Evolutionary conservation across 305 asterid genomes (phyloP).

Genomic region (Fraxinus sp.): DNA sequence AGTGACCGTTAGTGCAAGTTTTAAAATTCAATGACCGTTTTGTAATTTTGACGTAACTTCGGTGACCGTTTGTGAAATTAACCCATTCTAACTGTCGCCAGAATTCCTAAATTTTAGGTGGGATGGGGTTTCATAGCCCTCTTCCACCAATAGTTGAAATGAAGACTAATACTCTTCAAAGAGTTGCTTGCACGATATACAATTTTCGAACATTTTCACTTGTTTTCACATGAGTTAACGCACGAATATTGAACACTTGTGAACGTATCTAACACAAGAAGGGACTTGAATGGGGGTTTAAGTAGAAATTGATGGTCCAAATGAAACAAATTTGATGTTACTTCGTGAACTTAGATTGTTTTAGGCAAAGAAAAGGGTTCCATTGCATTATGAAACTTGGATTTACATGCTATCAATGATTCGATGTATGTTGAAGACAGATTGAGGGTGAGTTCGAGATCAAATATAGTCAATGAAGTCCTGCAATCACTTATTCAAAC

Average conservation of each 20-base stretch:
- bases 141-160: not conserved
- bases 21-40: no score
- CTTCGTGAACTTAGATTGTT: slow-evolving; percentile 25
- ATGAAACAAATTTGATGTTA: slow-evolving; percentile 25
- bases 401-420: not conserved
- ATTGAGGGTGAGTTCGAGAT: no score
- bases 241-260: not conserved
- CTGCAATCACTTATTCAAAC: no score
- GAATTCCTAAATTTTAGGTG: no score
- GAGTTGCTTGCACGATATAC: not conserved
- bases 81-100: no score
- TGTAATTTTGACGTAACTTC: no score
- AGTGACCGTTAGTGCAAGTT: no score
- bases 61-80: no score
- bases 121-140: not conserved
- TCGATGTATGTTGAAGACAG: no score
- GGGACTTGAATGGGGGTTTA: no score
- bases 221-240: not conserved
- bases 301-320: not conserved
- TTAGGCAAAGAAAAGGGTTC: slow-evolving; percentile 28
- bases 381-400: slow-evolving; percentile 35
- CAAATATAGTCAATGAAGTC: no score
- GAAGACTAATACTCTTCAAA: not conserved
- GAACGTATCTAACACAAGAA: no score
- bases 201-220: not conserved